phyloP scores from a whole-genome alignment of 176 grass and related monocot species.

The Carex myosuroides region DNA sequence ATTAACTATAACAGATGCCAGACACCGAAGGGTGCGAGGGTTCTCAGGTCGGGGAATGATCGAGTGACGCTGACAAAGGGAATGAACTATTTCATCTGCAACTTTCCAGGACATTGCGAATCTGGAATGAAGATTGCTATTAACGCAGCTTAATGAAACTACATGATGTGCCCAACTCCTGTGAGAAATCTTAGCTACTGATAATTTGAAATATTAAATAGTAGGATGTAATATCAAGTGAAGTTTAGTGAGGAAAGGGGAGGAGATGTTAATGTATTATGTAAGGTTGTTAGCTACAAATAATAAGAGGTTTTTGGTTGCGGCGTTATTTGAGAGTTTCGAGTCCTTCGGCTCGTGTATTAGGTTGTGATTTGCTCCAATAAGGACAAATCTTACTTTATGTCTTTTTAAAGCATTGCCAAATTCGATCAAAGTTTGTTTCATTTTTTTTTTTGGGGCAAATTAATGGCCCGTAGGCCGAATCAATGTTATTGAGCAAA shows the following conservation, averaged over 20 bases:
- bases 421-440: neutral
- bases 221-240: neutral
- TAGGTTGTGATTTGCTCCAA: neutral
- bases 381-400: neutral
- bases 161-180: no score
- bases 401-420: neutral
- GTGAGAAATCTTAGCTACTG: neutral
- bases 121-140: slow-evolving; percentile 69
- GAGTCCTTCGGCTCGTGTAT: neutral
- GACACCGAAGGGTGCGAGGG: slow-evolving; percentile 15
- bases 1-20: slow-evolving; percentile 47
- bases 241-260: neutral
- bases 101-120: slow-evolving; percentile 47
- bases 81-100: slow-evolving; percentile 78
- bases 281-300: neutral
- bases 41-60: slow-evolving; percentile 50
- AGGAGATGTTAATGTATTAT: neutral
- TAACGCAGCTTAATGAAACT: neutral
- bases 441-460: no score
- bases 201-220: neutral
- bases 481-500: neutral
- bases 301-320: neutral
- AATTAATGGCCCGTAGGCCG: no score
- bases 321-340: neutral
- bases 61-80: slow-evolving; percentile 39